Percentiles rank a stretch among this genome's conserved stretches.
These are phyloP conservation scores for Leishmania lainsoni DNA, from an alignment of 208 protist genomes.

Conservation along the genomic window DNA sequence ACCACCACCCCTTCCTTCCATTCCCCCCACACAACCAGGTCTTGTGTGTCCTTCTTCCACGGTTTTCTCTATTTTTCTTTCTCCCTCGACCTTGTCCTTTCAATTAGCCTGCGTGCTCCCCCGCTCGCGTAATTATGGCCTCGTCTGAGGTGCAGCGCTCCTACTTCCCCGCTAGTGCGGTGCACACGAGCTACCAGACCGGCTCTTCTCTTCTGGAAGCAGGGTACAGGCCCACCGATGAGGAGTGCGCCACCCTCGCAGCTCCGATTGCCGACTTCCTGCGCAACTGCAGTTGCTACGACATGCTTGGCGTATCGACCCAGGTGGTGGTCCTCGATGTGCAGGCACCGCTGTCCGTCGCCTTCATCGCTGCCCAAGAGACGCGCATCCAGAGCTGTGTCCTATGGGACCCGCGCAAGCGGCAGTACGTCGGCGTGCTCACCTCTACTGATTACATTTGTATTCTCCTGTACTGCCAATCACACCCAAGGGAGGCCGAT, in stretches of 20 bases:
- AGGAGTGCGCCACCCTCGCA: constrained; percentile 61
- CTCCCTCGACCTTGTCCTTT: background rate
- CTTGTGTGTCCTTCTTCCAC: background rate
- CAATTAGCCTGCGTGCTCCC: too few species aligned
- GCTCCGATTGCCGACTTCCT: constrained; percentile 71
- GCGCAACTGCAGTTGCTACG: constrained; percentile 79
- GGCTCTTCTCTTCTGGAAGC: constrained; percentile 38
- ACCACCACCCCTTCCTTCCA: background rate
- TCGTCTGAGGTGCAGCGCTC: constrained; percentile 34
- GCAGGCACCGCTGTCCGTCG: constrained; percentile 64
- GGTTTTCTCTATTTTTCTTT: background rate
- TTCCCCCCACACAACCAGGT: background rate
- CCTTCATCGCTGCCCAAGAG: constrained; percentile 90
- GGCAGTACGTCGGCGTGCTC: constrained; percentile 73
- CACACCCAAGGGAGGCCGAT: constrained; percentile 61
- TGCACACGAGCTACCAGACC: constrained; percentile 21
- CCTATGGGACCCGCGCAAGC: constrained; percentile 66
- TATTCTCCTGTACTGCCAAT: constrained; percentile 81
- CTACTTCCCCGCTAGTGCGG: constrained; percentile 32
- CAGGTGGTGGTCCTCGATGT: constrained; percentile 89
- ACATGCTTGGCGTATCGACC: constrained; percentile 82
- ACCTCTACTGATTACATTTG: constrained; percentile 88
- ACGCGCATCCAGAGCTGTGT: constrained; percentile 81
- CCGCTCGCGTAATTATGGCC: constrained; percentile 20
- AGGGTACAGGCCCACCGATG: constrained; percentile 59